Evolutionary conservation across 495 filamentous ascomycete species (phyloP).

Genomic region (Hypomontagnella submonticulosa): DNA sequence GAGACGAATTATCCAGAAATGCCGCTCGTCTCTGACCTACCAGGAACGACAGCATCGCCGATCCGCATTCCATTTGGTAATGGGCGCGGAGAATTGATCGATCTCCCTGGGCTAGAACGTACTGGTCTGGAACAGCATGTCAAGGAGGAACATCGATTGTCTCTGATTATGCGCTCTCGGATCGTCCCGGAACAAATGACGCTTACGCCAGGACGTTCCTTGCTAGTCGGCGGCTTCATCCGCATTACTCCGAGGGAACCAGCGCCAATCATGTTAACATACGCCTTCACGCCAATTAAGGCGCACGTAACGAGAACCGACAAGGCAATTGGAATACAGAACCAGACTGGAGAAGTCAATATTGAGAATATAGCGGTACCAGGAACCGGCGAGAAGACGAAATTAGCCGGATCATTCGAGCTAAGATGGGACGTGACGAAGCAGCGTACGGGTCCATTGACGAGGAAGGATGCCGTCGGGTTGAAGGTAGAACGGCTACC

Average conservation of each 20-base stretch:
- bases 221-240: conserved; percentile 88
- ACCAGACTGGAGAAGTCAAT: conserved; percentile 62
- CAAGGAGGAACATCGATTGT: conserved; percentile 65
- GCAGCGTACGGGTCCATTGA: conserved; percentile 71
- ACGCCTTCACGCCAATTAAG: conserved; percentile 79
- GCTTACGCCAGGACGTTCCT: conserved; percentile 81
- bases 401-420: conserved; percentile 77
- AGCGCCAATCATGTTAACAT: conserved; percentile 72
- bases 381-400: conserved; percentile 64
- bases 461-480: conserved; percentile 59
- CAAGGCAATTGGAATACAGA: conserved; percentile 77
- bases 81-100: conserved; percentile 90
- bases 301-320: conserved; percentile 79
- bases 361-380: conserved; percentile 69
- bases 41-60: conserved; percentile 93
- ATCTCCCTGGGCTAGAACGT: conserved; percentile 86
- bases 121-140: conserved; percentile 76
- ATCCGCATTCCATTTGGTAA: conserved; percentile 89
- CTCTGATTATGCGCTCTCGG: conserved; percentile 80
- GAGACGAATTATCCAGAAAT: conserved; percentile 81
- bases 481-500: conserved; percentile 71
- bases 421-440: conserved; percentile 85
- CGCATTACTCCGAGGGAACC: conserved; percentile 81
- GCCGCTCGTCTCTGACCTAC: conserved; percentile 84
- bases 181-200: conserved; percentile 72